A percentile compares a stretch with the other conserved stretches of the same genome.
phyloP scores from a whole-genome alignment of 139 green algal genomes.

The Coelastrella sp. region DNA sequence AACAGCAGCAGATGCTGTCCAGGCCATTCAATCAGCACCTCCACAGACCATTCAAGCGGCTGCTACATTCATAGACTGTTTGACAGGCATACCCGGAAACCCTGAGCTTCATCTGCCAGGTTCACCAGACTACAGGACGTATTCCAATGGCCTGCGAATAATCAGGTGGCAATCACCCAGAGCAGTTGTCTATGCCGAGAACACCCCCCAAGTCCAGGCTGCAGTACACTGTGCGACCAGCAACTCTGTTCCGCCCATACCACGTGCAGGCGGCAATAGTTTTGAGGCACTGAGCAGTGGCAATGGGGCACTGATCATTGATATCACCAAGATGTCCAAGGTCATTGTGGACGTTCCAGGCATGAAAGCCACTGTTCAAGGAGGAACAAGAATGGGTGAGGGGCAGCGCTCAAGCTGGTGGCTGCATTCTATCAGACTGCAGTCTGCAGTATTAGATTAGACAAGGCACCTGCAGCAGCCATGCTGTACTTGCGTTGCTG shows the following conservation, averaged over 20 bases:
- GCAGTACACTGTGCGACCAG: constrained; percentile 26
- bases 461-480: too few species aligned
- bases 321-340: constrained; percentile 22
- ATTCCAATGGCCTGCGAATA: constrained; percentile 25
- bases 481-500: too few species aligned
- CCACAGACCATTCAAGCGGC: neutral
- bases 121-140: constrained; percentile 4
- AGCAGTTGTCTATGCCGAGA: constrained; percentile 18
- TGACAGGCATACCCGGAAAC: neutral
- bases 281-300: constrained; percentile 28
- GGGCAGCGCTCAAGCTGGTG: too few species aligned
- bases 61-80: neutral
- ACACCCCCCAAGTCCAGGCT: constrained; percentile 19
- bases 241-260: constrained; percentile 9
- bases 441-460: too few species aligned
- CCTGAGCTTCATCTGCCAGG: constrained; percentile 27
- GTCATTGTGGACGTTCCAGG: neutral
- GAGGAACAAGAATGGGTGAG: constrained; percentile 8
- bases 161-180: neutral
- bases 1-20: neutral
- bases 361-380: constrained; percentile 17
- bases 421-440: too few species aligned
- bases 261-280: constrained; percentile 25
- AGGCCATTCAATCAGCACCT: neutral
- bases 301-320: constrained; percentile 35